A percentile compares a stretch with the other conserved stretches of the same genome.
These are phyloP conservation scores for Pseudohalonectria lignicola DNA, from an alignment of 2,329 filamentous ascomycete genomes.

Conservation along the genomic window DNA sequence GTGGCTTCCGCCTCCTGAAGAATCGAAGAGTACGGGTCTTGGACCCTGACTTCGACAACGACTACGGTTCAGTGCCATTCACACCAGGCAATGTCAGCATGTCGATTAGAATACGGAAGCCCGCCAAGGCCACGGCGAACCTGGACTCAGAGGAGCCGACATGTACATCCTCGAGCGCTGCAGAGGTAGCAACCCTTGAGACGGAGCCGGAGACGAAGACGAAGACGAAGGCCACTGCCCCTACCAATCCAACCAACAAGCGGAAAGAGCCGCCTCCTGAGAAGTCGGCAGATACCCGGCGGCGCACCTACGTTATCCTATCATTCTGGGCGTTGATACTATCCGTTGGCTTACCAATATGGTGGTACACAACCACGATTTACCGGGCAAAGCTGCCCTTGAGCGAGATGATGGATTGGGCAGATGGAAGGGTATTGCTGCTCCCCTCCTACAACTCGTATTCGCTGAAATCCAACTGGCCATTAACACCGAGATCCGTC, in stretches of 20 bases:
- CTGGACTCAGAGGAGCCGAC: not conserved
- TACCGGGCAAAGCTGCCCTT: conserved; percentile 78
- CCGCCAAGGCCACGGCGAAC: not conserved
- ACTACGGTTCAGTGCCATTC: too few relatives aligned
- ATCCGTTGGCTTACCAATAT: conserved; percentile 78
- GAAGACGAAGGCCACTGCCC: too few relatives aligned
- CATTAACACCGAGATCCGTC: not conserved
- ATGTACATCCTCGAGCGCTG: not conserved
- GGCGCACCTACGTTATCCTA: conserved; percentile 64
- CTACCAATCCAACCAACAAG: conserved; percentile 5
- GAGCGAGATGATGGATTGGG: conserved; percentile 82
- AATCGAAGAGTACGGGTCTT: too few relatives aligned
- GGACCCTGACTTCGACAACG: too few relatives aligned
- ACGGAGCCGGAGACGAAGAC: conserved; percentile 1
- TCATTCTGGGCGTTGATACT: conserved; percentile 89
- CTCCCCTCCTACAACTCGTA: not conserved
- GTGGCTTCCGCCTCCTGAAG: too few relatives aligned
- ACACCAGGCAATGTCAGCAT: conserved; percentile 6
- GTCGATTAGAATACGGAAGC: conserved; percentile 5
- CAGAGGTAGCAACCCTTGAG: not conserved
- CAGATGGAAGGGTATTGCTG: conserved; percentile 65
- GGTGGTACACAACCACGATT: conserved; percentile 91
- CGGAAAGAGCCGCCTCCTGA: conserved; percentile 63
- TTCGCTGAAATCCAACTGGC: not conserved
- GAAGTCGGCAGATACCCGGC: conserved; percentile 54